A percentile compares a stretch with the other conserved stretches of the same genome.
These are phyloP conservation scores for Phlebopus sp. DNA, from an alignment of 1,284 basidiomycete genomes.

Conservation along the genomic window DNA sequence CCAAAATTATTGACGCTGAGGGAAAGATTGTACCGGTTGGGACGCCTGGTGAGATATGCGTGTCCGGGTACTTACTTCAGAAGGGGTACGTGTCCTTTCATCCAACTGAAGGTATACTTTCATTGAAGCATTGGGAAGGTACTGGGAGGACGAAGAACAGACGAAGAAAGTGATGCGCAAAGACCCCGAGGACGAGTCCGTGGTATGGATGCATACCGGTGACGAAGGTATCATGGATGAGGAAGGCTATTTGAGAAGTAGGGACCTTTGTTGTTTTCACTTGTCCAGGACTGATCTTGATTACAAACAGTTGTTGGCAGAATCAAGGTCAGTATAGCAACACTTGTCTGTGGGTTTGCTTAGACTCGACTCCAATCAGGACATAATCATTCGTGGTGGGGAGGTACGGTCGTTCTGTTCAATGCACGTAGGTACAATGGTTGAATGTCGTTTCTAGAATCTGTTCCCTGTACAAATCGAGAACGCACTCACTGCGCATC, in stretches of 20 bases:
- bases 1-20: slow-evolving; percentile 63
- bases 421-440: not conserved
- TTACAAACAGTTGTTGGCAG: slow-evolving; percentile 66
- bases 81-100: slow-evolving; percentile 53
- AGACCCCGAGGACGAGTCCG: slow-evolving; percentile 50
- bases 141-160: slow-evolving; percentile 75
- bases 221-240: slow-evolving; percentile 82
- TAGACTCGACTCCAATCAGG: slow-evolving; percentile 38
- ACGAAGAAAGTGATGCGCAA: slow-evolving; percentile 61
- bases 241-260: slow-evolving; percentile 76
- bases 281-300: slow-evolving; percentile 9
- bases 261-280: slow-evolving; percentile 14
- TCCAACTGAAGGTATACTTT: not conserved
- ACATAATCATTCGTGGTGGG: slow-evolving; percentile 86
- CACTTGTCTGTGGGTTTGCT: not conserved
- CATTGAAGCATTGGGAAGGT: slow-evolving; percentile 40
- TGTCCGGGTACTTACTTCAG: slow-evolving; percentile 76
- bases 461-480: slow-evolving; percentile 86
- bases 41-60: slow-evolving; percentile 70
- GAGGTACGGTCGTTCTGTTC: slow-evolving; percentile 46
- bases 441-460: slow-evolving; percentile 45
- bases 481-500: slow-evolving; percentile 65
- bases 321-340: slow-evolving; percentile 52
- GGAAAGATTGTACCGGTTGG: slow-evolving; percentile 65
- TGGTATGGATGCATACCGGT: slow-evolving; percentile 82